Base-by-base conservation (phyloP, 1,139 yeast genomes). In the Scheffersomyces parashehatae region DNA sequence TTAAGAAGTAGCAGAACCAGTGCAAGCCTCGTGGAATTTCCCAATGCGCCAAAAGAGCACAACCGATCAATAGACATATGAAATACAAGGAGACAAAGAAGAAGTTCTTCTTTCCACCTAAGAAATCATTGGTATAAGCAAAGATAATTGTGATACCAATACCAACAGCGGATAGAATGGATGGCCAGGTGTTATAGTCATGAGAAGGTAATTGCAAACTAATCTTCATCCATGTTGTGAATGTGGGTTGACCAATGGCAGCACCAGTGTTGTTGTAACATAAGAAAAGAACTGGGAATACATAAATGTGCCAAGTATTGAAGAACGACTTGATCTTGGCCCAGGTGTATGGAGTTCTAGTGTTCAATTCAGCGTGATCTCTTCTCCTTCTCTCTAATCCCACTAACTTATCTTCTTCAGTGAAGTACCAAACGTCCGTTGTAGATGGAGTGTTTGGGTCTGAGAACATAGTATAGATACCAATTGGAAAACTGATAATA, bases 221-320 rank as follows among this genome's bases (percentile, higher is more conserved):
- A 10, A 53, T 43, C 54, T 78, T 79, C 71, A 80, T 75, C 82
- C 82, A 80, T 7, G 74, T 62, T 43, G 77, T 75, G 54, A 79
- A 77, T 0, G 82, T 68, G 1, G 82, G 82, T 51, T 77, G 80
- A 9, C 58, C 29, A 14, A 38, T 56, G 8, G 81, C 78, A 24
- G 70, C 51, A 58, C 79, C 64, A 3, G 75, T 39, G 51, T 77
- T 77, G 56, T 80, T 79, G 59, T 75, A 79, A 28, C 77, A 67
- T 46, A 78, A 64, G 53, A 76, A 78, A n/a, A 77, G 44, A 1
- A 73, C 39, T 1, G 82, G 82, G 54, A 77, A 76, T 3, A 77
- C 68, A 39, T 56, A 75, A 8, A 75, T 59, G 53, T 76, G 81
- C 81, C 82, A 77, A 6, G 79, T 70, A 43, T 58, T 64, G 60